These are phyloP conservation scores for Dysphania ambrosioides DNA, from an alignment of 148 eudicot genomes.

Conservation along the genomic window DNA sequence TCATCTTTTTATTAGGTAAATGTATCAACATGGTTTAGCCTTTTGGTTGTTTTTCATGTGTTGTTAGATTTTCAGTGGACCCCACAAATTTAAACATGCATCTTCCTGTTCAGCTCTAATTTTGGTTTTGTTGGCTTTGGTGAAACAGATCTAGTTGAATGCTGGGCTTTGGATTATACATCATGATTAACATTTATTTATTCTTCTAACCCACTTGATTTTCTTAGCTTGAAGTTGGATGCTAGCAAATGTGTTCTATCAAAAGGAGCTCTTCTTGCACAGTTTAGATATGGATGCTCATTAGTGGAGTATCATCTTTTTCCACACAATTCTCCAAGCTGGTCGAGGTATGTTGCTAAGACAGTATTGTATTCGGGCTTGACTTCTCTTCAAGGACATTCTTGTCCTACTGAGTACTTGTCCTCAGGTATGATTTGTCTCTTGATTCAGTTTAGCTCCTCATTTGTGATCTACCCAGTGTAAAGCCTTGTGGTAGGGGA, in stretches of 20 bases:
- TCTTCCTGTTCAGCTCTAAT: slow-evolving; percentile 33
- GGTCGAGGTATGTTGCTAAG: slow-evolving; percentile 26
- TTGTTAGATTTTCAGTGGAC: slow-evolving; percentile 24
- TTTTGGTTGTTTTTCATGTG: slow-evolving; percentile 24
- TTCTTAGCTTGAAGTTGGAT: slow-evolving; percentile 47
- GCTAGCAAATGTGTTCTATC: slow-evolving; percentile 35
- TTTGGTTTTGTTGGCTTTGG: slow-evolving; percentile 34
- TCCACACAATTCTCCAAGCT: slow-evolving; percentile 15
- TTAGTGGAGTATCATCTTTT: slow-evolving; percentile 16
- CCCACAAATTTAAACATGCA: slow-evolving; percentile 26
- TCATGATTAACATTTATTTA: slow-evolving; percentile 33
- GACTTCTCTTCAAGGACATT: slow-evolving; percentile 1
- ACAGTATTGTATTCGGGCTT: slow-evolving; percentile 3
- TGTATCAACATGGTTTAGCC: slow-evolving; percentile 27
- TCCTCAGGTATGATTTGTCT: slow-evolving; percentile 28
- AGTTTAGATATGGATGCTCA: slow-evolving; percentile 21
- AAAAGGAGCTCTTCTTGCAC: slow-evolving; percentile 24
- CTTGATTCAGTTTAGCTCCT: slow-evolving; percentile 18
- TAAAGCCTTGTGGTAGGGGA: neutral
- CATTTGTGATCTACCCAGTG: neutral
- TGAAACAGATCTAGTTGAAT: slow-evolving; percentile 45
- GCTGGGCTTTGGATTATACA: slow-evolving; percentile 38
- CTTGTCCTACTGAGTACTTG: slow-evolving; percentile 6
- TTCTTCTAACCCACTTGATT: slow-evolving; percentile 43
- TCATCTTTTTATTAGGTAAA: slow-evolving; percentile 21